These are phyloP conservation scores for Bipolaris victoriae DNA, from an alignment of 2,329 filamentous ascomycete genomes.

Conservation along the genomic window DNA sequence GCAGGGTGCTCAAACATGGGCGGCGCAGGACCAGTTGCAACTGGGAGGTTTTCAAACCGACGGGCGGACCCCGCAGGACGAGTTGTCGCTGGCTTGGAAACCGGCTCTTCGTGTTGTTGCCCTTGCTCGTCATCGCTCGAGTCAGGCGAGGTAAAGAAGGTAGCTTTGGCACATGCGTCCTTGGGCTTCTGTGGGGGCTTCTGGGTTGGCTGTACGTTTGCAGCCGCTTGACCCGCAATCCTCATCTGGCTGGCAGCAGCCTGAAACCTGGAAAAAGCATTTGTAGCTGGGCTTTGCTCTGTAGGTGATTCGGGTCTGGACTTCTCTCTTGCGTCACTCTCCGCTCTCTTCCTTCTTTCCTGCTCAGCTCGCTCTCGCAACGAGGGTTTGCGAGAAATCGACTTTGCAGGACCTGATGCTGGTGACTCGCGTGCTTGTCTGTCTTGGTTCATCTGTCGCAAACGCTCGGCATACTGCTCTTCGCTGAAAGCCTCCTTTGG, in stretches of 20 bases:
- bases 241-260: conserved; percentile 54
- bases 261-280: conserved; percentile 55
- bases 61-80: conserved; percentile 33
- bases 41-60: conserved; percentile 44
- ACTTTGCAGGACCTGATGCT: conserved; percentile 24
- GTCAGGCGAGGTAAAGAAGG: conserved; percentile 41
- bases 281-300: conserved; percentile 38
- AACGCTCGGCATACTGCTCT: conserved; percentile 79
- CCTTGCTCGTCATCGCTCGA: conserved; percentile 37
- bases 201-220: conserved; percentile 20
- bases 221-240: conserved; percentile 32
- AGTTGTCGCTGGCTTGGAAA: conserved; percentile 15
- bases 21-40: conserved; percentile 42
- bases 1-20: conserved; percentile 48
- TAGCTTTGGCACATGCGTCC: conserved; percentile 24
- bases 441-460: conserved; percentile 79
- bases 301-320: conserved; percentile 40
- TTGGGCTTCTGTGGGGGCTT: conserved; percentile 21
- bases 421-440: conserved; percentile 61
- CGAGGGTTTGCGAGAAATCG: conserved; percentile 34
- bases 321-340: conserved; percentile 27
- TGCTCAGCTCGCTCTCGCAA: conserved; percentile 46
- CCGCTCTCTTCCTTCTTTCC: conserved; percentile 42
- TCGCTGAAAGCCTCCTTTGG: conserved; percentile 81
- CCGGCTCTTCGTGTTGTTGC: conserved; percentile 42